Conservation (phyloP, 192 early-diverging fungal species). For the Dimargaris verticillata region DNA sequence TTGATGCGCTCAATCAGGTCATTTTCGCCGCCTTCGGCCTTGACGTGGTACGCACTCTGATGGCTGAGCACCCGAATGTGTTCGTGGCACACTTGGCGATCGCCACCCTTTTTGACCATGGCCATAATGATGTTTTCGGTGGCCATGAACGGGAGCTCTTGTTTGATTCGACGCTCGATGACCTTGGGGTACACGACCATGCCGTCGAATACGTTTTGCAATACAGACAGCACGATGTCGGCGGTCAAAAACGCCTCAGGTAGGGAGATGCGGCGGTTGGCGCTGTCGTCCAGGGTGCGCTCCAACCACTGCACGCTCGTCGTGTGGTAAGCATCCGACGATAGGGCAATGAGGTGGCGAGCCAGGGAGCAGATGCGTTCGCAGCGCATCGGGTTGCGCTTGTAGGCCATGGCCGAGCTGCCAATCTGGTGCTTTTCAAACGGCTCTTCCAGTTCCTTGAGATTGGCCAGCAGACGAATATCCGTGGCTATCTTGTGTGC, state of each 20-base stretch:
- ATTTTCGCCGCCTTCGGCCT: constrained; percentile 83
- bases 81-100: constrained; percentile 92
- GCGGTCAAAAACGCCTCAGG: constrained; percentile 94
- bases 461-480: constrained; percentile 82
- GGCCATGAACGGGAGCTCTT: constrained; percentile 99
- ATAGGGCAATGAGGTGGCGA: constrained; percentile 85
- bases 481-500: constrained; percentile 96
- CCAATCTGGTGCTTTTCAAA: constrained; percentile 99
- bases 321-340: constrained; percentile 74
- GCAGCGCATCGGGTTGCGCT: constrained; percentile 98
- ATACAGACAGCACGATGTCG: constrained; percentile 84
- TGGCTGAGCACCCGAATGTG: constrained; percentile 90
- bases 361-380: constrained; percentile 92
- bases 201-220: constrained; percentile 95
- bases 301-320: constrained; percentile 93
- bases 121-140: constrained; percentile 99
- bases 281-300: constrained; percentile 92
- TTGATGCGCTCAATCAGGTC: constrained; percentile 85
- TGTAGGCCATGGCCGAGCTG: constrained; percentile 97
- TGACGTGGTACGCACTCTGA: constrained; percentile 79
- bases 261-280: constrained; percentile 87
- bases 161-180: constrained; percentile 73
- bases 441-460: constrained; percentile 98
- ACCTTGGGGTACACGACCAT: constrained; percentile 95
- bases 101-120: constrained; percentile 90